phyloP scores from a whole-genome alignment of 352 stramenopile species.

The Pythium diclinum region DNA sequence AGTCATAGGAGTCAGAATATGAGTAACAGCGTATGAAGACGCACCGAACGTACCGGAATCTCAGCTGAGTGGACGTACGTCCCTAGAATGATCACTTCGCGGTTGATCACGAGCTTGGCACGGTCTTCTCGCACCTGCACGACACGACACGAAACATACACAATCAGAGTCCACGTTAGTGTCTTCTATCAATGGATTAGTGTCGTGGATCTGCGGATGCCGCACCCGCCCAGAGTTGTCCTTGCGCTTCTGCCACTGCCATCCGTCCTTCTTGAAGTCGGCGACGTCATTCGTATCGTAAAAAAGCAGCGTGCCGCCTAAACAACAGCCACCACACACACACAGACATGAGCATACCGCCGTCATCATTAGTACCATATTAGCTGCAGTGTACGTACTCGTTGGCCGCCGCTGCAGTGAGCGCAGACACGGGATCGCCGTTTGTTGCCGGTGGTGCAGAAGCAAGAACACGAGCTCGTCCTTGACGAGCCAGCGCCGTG shows the following conservation, averaged over 20 bases:
- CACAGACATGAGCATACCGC: background rate
- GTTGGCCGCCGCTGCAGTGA: slow-evolving; percentile 45
- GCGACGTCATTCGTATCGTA: slow-evolving; percentile 59
- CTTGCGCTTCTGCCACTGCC: slow-evolving; percentile 85
- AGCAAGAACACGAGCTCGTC: slow-evolving; percentile 80
- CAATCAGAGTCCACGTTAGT: background rate
- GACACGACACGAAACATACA: background rate
- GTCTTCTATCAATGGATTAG: background rate
- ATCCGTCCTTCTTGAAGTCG: slow-evolving; percentile 87
- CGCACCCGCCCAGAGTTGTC: slow-evolving; percentile 68
- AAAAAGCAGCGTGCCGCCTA: slow-evolving; percentile 70
- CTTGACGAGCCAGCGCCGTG: slow-evolving; percentile 76
- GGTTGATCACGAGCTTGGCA: slow-evolving; percentile 84
- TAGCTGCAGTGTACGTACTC: slow-evolving; percentile 40
- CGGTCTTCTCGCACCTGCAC: slow-evolving; percentile 71
- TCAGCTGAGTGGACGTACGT: slow-evolving; percentile 84
- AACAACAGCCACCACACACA: background rate
- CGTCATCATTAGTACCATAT: background rate
- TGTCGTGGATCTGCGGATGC: background rate
- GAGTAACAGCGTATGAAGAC: background rate
- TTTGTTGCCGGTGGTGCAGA: slow-evolving; percentile 40
- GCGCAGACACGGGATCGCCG: slow-evolving; percentile 39
- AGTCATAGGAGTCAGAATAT: background rate
- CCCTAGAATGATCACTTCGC: slow-evolving; percentile 73
- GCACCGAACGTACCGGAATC: slow-evolving; percentile 39